Base-by-base conservation (phyloP, 306 rosid species). In the Rubus idaeus region DNA sequence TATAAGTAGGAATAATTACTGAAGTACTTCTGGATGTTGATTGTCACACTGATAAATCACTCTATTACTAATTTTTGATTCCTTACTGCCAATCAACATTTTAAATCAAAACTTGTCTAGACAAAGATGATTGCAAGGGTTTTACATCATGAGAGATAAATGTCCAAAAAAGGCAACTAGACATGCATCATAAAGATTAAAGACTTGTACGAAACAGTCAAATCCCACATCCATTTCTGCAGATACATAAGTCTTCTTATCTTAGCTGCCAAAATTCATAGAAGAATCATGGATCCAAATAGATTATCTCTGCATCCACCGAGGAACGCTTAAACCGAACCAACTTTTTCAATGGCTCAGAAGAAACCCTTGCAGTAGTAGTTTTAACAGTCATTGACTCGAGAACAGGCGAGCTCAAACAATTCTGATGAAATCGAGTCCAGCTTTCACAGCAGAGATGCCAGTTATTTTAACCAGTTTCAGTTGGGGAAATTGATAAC, bases 301-400 rank as follows among this genome's bases (percentile, higher is more conserved):
- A 90, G 77, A 86, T 53, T 55, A 90, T 78, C 74, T 86, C 89
- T 71, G 90, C 90, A 42, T 46, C 79, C 23, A 2, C 77, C 5
- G 94, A 90, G 55, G 82, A 66, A 82, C 91, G 79, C 79, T 81
- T 77, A 49, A 75, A 86, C 66, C 87, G 85, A 78, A 88, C 44
- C 39, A 90, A 68, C 66, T 86, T 81, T 83, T 79, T 83, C 53
- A 72, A 53, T 76, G 87, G 68, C 51, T 82, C 86, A 11, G 16
- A 37, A 47, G 60, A 82, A 12, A 40, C 83, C 39, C 41, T 58
- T 41, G 7, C 12, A 30, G 53, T 20, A 78, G 65, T 76, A 57
- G 91, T 85, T 74, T 75, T 79, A 74, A 90, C 82, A 39, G 63
- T 74, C 95, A 90, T 81, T 78, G 67, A 78, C 79, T 86, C 86